Percentiles rank a stretch among this genome's conserved stretches.
Conservation (phyloP, 2,329 filamentous ascomycete genomes). For the Colletotrichum godetiae region DNA sequence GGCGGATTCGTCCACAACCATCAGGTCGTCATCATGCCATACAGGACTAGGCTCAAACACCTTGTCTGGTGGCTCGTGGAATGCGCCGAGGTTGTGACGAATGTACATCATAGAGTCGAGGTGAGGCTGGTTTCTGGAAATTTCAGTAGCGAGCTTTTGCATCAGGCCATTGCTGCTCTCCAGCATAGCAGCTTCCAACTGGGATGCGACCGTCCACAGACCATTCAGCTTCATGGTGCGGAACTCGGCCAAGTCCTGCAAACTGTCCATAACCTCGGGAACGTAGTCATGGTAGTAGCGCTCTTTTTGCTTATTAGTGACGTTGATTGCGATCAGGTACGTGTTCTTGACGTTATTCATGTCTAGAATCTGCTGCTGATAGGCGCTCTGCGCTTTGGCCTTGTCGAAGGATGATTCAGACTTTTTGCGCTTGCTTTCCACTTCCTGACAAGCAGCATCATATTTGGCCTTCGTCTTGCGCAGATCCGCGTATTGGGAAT, state of each 20-base stretch:
- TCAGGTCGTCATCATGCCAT: slow-evolving; percentile 92
- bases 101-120: slow-evolving; percentile 99
- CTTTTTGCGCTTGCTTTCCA: slow-evolving; percentile 95
- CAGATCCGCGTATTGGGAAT: slow-evolving; percentile 84
- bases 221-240: slow-evolving; percentile 85
- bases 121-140: slow-evolving; percentile 86
- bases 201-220: slow-evolving; percentile 84
- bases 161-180: slow-evolving; percentile 79
- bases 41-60: slow-evolving; percentile 94
- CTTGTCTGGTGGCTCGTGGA: slow-evolving; percentile 87
- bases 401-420: slow-evolving; percentile 95
- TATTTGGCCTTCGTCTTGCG: slow-evolving; percentile 95
- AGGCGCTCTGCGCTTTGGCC: slow-evolving; percentile 88
- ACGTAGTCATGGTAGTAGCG: slow-evolving; percentile 98
- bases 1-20: slow-evolving; percentile 87
- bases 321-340: slow-evolving; percentile 96
- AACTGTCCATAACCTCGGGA: slow-evolving; percentile 89
- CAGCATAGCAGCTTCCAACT: slow-evolving; percentile 84
- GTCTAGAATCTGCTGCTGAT: slow-evolving; percentile 90
- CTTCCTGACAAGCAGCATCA: slow-evolving; percentile 91
- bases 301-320: slow-evolving; percentile 97
- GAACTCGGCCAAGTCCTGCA: slow-evolving; percentile 95
- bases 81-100: slow-evolving; percentile 85
- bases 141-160: slow-evolving; percentile 80
- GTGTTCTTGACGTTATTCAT: slow-evolving; percentile 99